Percentiles rank a stretch among this genome's conserved stretches.
phyloP scores from a whole-genome alignment of 805 yeast species.

The Hanseniaspora guilliermondii region DNA sequence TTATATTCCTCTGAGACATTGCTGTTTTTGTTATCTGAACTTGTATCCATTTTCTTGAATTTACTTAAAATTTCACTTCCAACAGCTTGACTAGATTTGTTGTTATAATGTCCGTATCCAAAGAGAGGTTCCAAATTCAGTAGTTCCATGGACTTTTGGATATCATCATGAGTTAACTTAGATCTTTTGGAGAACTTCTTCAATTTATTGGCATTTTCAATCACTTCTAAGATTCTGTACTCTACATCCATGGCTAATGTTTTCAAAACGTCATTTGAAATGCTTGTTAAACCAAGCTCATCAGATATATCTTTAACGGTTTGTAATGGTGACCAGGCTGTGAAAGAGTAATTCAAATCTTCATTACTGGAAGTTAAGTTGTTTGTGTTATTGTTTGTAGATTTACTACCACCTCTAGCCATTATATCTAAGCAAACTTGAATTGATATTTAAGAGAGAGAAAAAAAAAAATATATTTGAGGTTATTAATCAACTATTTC shows the following conservation, averaged over 20 bases:
- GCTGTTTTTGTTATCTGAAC: slow-evolving; percentile 21
- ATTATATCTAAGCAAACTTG: background rate
- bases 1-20: slow-evolving; percentile 20
- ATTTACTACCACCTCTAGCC: background rate
- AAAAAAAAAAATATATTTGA: background rate
- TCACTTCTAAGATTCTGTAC: slow-evolving; percentile 84
- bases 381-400: background rate
- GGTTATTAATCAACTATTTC: background rate
- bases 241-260: slow-evolving; percentile 99
- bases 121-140: slow-evolving; percentile 89
- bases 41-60: background rate
- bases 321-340: slow-evolving; percentile 94
- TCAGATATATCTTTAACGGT: slow-evolving; percentile 96
- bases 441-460: background rate
- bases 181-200: slow-evolving; percentile 89
- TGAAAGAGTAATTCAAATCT: slow-evolving; percentile 43
- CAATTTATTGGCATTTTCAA: slow-evolving; percentile 91
- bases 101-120: slow-evolving; percentile 46
- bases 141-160: slow-evolving; percentile 67
- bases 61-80: slow-evolving; percentile 12
- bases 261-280: slow-evolving; percentile 86
- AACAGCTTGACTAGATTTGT: background rate
- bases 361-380: background rate
- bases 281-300: slow-evolving; percentile 59
- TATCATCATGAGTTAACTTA: slow-evolving; percentile 66